phyloP scores from a whole-genome alignment of 2,329 filamentous ascomycete genomes.

The Aaosphaeria arxii region DNA sequence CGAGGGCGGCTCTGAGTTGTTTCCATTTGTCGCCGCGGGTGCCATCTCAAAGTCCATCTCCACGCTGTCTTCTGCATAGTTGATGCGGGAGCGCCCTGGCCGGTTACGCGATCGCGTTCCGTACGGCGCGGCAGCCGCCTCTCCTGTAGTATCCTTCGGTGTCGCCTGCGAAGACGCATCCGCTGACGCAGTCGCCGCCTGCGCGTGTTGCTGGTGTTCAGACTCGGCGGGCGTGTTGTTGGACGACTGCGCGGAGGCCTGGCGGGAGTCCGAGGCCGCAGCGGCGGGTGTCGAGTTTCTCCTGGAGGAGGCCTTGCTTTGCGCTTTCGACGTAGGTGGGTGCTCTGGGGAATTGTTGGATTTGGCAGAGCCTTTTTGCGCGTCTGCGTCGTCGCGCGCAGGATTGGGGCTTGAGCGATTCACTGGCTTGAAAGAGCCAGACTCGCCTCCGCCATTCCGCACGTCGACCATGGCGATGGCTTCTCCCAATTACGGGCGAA shows the following conservation, averaged over 20 bases:
- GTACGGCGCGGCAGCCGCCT: conserved; percentile 62
- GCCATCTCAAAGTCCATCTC: conserved; percentile 81
- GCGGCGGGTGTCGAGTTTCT: conserved; percentile 32
- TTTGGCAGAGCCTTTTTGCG: conserved; percentile 21
- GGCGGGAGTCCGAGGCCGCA: conserved; percentile 18
- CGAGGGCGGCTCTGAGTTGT: conserved; percentile 43
- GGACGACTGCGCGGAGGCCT: conserved; percentile 17
- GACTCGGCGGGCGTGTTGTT: conserved; percentile 24
- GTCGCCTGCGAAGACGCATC: conserved; percentile 28
- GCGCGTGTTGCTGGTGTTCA: conserved; percentile 26
- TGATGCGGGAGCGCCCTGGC: conserved; percentile 73
- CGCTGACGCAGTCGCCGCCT: conserved; percentile 23
- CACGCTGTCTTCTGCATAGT: conserved; percentile 86
- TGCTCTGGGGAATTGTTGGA: conserved; percentile 20
- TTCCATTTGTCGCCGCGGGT: conserved; percentile 58
- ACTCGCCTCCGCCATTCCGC: conserved; percentile 35
- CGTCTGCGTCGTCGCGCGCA: conserved; percentile 25
- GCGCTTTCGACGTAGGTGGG: conserved; percentile 24
- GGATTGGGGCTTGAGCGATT: conserved; percentile 26
- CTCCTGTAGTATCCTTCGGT: conserved; percentile 31
- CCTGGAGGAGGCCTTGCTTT: conserved; percentile 34
- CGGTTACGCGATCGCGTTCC: conserved; percentile 93
- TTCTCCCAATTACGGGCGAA: conserved; percentile 14
- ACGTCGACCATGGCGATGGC: conserved; percentile 33
- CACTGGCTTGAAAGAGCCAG: conserved; percentile 25